These are phyloP conservation scores for Vaccinium corymbosum DNA, from an alignment of 148 eudicot genomes.

Conservation along the genomic window DNA sequence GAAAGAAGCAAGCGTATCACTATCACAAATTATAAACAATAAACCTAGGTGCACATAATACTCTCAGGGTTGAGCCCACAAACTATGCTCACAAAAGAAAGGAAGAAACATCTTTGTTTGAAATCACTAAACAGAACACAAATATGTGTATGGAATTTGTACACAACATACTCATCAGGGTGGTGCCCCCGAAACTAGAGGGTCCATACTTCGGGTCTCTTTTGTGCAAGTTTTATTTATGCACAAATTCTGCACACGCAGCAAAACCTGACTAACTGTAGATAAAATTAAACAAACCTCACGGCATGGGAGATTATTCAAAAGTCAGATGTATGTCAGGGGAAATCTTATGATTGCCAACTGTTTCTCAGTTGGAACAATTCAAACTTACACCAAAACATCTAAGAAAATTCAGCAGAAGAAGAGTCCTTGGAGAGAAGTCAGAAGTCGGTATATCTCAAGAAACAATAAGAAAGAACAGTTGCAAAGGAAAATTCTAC, in stretches of 20 bases:
- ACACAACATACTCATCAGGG: background rate
- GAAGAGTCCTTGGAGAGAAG: background rate
- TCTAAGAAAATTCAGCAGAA: background rate
- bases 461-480: background rate
- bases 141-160: background rate
- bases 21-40: background rate
- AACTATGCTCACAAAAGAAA: background rate
- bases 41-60: background rate
- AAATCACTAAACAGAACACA: background rate
- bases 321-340: background rate
- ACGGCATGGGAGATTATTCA: background rate
- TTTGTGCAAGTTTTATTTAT: background rate
- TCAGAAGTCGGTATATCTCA: background rate
- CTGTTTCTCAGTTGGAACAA: background rate
- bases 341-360: background rate
- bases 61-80: background rate
- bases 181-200: background rate
- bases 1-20: background rate
- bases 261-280: background rate
- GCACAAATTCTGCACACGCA: background rate
- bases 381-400: background rate
- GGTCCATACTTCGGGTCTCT: background rate
- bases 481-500: background rate
- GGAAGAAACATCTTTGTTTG: background rate
- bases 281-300: background rate